Evolutionary conservation across 176 grass and related monocot species (phyloP), one percentile per base, ranked within the genome.

Genomic region (Panicum miliaceum): DNA sequence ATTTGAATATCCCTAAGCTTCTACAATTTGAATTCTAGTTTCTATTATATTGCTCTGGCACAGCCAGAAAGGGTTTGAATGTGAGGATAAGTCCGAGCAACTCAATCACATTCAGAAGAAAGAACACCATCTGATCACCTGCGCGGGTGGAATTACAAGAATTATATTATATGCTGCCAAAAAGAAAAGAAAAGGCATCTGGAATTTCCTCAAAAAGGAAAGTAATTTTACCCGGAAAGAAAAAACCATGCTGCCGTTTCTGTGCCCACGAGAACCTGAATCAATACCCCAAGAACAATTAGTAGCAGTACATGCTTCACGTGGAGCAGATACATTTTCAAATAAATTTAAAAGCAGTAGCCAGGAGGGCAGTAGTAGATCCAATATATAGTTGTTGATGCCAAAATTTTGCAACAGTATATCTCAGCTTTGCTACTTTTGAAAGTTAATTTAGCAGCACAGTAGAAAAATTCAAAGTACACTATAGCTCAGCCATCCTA

Each of bases 201-300:
- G 53, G 15, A 36, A 3, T 23, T 82, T 86, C 51, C 22, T 27
- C 0, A 38, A 42, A 20, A 29, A 45, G 10, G 42, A 50, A 76
- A 15, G 1, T 25, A 25, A 64, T 12, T 82, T 64, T 56, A 94
- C 90, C 93, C 68, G 87, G 93, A 76, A 94, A 90, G 90, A 94
- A 92, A 27, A 74, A 79, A 34, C 84, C 79, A 54, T 90, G 38
- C 60, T 96, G 93, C 5, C 88, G 88, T 62, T 93, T 91, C 75
- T 96, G 93, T 68, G 90, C 93, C 93, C 93, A 96, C 11, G 93
- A 96, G 68, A 96, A 93, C 70, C 94, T 96, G 88, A 63, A 92
- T 74, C 52, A 8, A 76, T 35, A 25, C 50, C 20, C 54, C 20
- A 9, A 68, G 22, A 68, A 25, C 4, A 63, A 8, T 22, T 36